Percentiles rank a stretch among this genome's conserved stretches.
phyloP scores from a whole-genome alignment of 805 yeast genomes.

The Martiniozyma abietophila region DNA sequence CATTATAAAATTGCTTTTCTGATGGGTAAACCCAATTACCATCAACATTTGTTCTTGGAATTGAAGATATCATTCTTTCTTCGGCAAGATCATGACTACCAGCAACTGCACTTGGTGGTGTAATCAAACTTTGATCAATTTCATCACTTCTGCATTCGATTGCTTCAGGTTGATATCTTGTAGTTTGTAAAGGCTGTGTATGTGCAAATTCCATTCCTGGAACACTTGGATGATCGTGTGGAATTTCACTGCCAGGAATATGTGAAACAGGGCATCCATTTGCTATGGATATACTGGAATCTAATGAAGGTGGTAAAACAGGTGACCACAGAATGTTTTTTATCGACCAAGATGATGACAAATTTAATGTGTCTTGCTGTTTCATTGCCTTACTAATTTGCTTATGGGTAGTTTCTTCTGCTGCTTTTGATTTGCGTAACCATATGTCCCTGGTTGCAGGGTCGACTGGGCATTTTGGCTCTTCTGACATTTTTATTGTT shows the following conservation, averaged over 20 bases:
- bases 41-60: constrained; percentile 65
- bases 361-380: neutral
- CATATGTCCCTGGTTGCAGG: constrained; percentile 51
- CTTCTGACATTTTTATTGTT: constrained; percentile 14
- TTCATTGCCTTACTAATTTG: neutral
- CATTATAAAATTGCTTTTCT: constrained; percentile 87
- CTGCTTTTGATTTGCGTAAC: constrained; percentile 31
- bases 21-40: constrained; percentile 92
- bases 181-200: no score
- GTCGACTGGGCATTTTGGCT: constrained; percentile 58
- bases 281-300: neutral
- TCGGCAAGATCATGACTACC: constrained; percentile 44
- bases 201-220: constrained; percentile 9
- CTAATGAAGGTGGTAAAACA: neutral
- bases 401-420: constrained; percentile 11
- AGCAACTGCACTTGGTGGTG: constrained; percentile 20
- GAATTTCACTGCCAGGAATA: constrained; percentile 11
- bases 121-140: constrained; percentile 21
- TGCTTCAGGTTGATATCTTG: constrained; percentile 22
- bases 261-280: constrained; percentile 10
- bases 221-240: constrained; percentile 17
- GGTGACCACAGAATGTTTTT: constrained; percentile 18
- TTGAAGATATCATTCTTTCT: constrained; percentile 71
- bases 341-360: constrained; percentile 11
- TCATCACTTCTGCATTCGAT: constrained; percentile 42